Evolutionary conservation across 1,284 basidiomycete genomes (phyloP).

Genomic region (Microbotryum scabiosae): DNA sequence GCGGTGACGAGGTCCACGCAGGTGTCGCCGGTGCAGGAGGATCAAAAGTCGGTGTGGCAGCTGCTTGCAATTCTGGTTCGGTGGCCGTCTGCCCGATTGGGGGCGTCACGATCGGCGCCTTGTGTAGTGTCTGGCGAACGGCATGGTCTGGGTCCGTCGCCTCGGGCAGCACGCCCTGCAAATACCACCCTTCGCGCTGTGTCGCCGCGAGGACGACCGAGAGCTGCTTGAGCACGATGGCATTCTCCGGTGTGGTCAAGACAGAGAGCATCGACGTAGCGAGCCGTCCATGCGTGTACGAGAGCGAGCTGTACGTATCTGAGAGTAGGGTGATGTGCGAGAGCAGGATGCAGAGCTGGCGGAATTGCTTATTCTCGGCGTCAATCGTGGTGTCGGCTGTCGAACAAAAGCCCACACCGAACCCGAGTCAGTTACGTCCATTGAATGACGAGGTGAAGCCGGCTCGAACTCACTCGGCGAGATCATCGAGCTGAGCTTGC

Average conservation of each 20-base stretch:
- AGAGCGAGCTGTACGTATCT: slow-evolving; percentile 79
- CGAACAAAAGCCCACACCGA: slow-evolving; percentile 8
- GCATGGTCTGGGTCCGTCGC: slow-evolving; percentile 4
- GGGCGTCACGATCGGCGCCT: no score
- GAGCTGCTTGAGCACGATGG: slow-evolving; percentile 62
- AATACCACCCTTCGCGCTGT: neutral
- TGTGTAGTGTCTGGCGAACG: neutral
- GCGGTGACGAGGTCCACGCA: no score
- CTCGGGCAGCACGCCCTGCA: neutral
- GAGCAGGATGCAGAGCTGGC: slow-evolving; percentile 66
- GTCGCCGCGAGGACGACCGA: neutral
- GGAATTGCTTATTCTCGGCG: slow-evolving; percentile 60
- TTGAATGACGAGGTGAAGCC: neutral
- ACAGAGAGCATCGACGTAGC: slow-evolving; percentile 67
- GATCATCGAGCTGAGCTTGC: slow-evolving; percentile 55
- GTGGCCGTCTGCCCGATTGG: no score
- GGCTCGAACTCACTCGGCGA: slow-evolving; percentile 38
- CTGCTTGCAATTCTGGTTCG: no score
- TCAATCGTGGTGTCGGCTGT: slow-evolving; percentile 45
- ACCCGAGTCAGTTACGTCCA: neutral
- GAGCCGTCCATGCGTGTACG: slow-evolving; percentile 70
- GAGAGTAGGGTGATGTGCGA: slow-evolving; percentile 73
- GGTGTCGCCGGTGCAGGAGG: no score
- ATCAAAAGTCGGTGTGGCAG: no score
- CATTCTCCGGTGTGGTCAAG: slow-evolving; percentile 56